phyloP scores from a whole-genome alignment of 352 stramenopile genomes.

The Ophiocytium majus region DNA sequence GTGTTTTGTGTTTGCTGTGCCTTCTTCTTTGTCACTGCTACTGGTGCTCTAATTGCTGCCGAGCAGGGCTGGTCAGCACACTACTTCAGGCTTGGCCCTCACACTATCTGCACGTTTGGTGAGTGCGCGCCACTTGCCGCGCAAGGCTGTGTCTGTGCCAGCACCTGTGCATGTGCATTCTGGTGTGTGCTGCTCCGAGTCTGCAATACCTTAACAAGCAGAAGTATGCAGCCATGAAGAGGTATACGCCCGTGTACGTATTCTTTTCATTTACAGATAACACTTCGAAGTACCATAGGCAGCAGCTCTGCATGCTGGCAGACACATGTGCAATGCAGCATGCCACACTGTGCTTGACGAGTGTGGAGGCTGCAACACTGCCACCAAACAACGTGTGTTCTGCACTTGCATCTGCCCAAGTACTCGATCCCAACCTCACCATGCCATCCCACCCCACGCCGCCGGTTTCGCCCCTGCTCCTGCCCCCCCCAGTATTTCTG shows the following conservation, averaged over 20 bases:
- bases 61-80: slow-evolving; percentile 41
- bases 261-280: too few relatives aligned
- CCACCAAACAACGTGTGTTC: too few relatives aligned
- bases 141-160: neutral
- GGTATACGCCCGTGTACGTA: too few relatives aligned
- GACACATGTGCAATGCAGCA: neutral
- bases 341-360: neutral
- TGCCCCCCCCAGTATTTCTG: neutral
- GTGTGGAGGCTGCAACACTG: too few relatives aligned
- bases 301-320: neutral
- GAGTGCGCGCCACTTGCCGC: neutral
- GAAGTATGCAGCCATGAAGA: too few relatives aligned
- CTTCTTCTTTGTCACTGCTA: neutral
- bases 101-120: slow-evolving; percentile 9
- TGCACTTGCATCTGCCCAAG: neutral
- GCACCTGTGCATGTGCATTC: neutral
- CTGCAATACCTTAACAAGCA: neutral
- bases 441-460: neutral
- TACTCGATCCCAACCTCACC: neutral
- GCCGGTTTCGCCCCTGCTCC: neutral
- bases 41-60: neutral
- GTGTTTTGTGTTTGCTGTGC: neutral
- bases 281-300: neutral
- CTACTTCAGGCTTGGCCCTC: slow-evolving; percentile 45
- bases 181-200: neutral